Evolutionary conservation across 768 basidiomycete species (phyloP), one percentile per base, ranked within the genome.

Genomic region (Kwoniella mangroviensis): DNA sequence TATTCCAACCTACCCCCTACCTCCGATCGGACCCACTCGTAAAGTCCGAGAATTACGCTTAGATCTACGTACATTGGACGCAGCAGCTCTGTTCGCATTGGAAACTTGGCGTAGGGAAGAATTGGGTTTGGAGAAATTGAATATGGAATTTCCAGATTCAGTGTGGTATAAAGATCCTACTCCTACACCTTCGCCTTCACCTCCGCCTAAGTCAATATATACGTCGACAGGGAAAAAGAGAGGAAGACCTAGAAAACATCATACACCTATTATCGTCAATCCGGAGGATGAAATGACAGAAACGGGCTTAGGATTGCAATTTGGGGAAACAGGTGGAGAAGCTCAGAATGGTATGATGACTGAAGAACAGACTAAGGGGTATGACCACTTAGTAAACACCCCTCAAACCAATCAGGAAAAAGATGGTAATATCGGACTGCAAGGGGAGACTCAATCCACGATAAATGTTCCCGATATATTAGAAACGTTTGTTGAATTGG

Each of bases 21-120:
- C 76, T n/a, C 76, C 76, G 2, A 63, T 52, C 1, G 74, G 60
- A 12, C 77, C 77, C 13, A 70, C 61, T 42, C 70, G 75, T 10
- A 75, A 71, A 9, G 61, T 78, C 1, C 70, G 77, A 10, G 77
- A 78, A 57, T 67, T 78, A 9, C 72, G 77, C 2, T 65, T 78
- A n/a, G 77, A 78, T 53, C 63, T 78, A 4, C 63, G 77, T 2
- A 73, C 73, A 3, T 56, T 78, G 3, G 77, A 78, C 61, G 75
- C 77, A 4, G 77, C 77, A 2, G 77, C 77, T 3, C 62, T 78
- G 10, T 75, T 75, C 64, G 68, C 77, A 4, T 43, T 78, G 40
- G 77, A 78, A 45, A 70, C 70, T 19, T 78, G 77, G 77, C 56
- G 77, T 43, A 67, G 77, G 34, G 65, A 76, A 55, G 62, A 70